Evolutionary conservation across 2,329 filamentous ascomycete species (phyloP).

Genomic region (Graphiopsis chlorocephala): DNA sequence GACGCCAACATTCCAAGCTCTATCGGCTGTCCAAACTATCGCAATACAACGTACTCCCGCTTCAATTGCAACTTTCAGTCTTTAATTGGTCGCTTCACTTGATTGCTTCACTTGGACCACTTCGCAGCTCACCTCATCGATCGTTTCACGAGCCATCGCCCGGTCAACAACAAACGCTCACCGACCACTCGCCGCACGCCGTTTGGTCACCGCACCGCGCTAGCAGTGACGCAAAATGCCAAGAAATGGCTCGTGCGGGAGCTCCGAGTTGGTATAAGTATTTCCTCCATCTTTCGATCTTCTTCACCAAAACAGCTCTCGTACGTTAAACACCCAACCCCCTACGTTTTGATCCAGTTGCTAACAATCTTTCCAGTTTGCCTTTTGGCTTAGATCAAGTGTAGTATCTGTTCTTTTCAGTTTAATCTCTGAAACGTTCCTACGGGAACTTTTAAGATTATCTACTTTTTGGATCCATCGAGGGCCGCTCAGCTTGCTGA

Average conservation of each 20-base stretch:
- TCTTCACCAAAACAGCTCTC: no score
- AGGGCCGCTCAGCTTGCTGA: conserved; percentile 15
- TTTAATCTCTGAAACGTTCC: conserved; percentile 15
- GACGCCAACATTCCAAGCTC: neutral
- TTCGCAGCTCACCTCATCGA: neutral
- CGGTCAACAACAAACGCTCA: neutral
- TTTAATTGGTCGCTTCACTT: neutral
- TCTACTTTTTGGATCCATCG: conserved; percentile 13
- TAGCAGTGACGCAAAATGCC: neutral
- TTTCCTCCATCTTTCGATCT: no score
- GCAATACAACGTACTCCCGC: neutral
- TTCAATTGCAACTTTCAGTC: neutral
- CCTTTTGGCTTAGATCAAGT: conserved; percentile 15
- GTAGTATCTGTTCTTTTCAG: conserved; percentile 17
- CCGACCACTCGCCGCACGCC: neutral
- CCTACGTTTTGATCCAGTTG: no score
- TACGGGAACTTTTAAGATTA: conserved; percentile 12
- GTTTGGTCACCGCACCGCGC: neutral
- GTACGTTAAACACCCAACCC: no score
- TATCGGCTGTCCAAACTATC: neutral
- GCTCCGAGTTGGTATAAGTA: no score
- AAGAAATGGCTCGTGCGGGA: neutral
- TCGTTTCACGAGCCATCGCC: neutral
- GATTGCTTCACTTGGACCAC: no score
- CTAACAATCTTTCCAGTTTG: no score